These are phyloP conservation scores for Candolleomyces efflorescens DNA, from an alignment of 768 basidiomycete genomes.

Conservation along the genomic window DNA sequence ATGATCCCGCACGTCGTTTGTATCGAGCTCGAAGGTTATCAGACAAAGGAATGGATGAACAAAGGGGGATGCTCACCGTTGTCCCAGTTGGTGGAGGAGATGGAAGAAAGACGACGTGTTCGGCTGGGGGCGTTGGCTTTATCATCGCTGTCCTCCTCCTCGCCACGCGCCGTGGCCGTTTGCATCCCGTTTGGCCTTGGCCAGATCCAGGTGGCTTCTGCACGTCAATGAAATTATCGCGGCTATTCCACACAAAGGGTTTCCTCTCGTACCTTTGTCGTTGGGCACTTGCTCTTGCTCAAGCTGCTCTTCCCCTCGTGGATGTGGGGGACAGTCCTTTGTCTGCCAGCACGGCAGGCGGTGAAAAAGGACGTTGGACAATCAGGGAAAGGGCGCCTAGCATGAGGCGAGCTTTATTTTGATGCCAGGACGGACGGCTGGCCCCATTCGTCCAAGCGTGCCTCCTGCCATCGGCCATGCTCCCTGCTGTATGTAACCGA, in stretches of 20 bases:
- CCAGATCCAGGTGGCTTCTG: no score
- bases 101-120: not conserved
- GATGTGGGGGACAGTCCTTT: no score
- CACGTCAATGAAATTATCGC: no score
- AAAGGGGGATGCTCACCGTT: not conserved
- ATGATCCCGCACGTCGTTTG: not conserved
- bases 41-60: not conserved
- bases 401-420: not conserved
- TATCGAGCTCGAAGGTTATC: not conserved
- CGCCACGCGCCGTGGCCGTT: not conserved
- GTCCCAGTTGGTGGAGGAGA: not conserved
- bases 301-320: no score
- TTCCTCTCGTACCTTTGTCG: no score
- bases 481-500: not conserved
- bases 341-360: not conserved
- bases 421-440: not conserved
- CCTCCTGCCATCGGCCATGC: not conserved
- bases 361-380: not conserved
- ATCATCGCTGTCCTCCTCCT: not conserved
- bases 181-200: no score
- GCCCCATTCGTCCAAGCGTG: no score
- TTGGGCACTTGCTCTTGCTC: no score
- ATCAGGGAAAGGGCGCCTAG: not conserved
- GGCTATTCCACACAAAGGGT: no score
- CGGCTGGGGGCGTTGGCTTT: not conserved